Conservation (phyloP, 257 asterid species). For the Salvia miltiorrhiza region DNA sequence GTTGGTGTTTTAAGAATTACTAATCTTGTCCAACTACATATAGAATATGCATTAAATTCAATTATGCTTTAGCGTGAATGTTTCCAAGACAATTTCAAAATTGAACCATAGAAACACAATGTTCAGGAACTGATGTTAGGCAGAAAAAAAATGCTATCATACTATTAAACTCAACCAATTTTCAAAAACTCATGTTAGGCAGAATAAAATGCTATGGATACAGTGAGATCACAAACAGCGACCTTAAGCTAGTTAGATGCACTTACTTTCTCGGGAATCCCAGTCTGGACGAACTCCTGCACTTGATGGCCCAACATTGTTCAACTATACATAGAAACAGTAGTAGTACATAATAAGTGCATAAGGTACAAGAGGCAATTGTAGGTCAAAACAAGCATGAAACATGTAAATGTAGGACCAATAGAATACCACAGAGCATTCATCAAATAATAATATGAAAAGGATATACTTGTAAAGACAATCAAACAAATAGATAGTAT, state of each 20-base stretch:
- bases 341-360: not conserved
- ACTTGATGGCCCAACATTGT: conserved; percentile 53
- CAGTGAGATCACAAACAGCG: not conserved
- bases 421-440: not conserved
- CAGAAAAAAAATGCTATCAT: not conserved
- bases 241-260: conserved; percentile 4
- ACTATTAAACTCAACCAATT: not conserved
- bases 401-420: not conserved
- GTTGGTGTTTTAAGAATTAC: not conserved
- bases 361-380: conserved; percentile 7
- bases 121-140: not conserved
- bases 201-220: not conserved
- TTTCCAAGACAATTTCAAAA: not conserved
- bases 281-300: conserved; percentile 53
- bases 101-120: not conserved
- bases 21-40: too few species aligned
- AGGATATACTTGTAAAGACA: not conserved
- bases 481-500: not conserved
- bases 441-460: not conserved
- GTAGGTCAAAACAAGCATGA: conserved; percentile 1
- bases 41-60: not conserved
- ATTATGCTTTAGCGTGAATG: not conserved
- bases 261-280: conserved; percentile 88
- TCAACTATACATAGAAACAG: conserved; percentile 48
- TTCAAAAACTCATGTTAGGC: not conserved